phyloP scores from a whole-genome alignment of 306 rosid genomes.

The Dryas drummondii region DNA sequence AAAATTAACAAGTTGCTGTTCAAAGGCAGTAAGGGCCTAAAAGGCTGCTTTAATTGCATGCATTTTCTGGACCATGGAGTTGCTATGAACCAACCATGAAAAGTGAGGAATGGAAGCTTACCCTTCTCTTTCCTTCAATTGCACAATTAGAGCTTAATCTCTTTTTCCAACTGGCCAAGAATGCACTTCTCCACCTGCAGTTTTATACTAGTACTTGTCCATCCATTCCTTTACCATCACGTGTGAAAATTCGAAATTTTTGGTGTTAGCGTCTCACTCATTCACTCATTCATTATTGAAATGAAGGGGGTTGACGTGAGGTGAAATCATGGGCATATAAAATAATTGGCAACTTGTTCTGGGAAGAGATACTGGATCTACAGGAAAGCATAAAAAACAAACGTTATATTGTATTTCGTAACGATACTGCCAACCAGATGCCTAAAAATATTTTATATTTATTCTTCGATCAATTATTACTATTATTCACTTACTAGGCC shows the following conservation, averaged over 20 bases:
- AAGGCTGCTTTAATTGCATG: neutral
- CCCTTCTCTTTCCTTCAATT: slow-evolving; percentile 8
- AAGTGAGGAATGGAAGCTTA: slow-evolving; percentile 14
- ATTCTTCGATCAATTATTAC: too few species aligned
- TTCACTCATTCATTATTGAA: slow-evolving; percentile 3
- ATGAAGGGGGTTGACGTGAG: slow-evolving; percentile 9
- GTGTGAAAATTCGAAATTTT: neutral
- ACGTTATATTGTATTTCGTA: neutral
- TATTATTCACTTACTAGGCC: neutral
- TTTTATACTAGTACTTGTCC: neutral
- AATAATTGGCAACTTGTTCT: slow-evolving; percentile 11
- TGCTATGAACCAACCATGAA: too few species aligned
- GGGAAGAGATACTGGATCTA: slow-evolving; percentile 17
- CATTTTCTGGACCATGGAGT: neutral
- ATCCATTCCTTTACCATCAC: neutral
- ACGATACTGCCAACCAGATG: slow-evolving; percentile 13
- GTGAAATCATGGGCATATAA: slow-evolving; percentile 12
- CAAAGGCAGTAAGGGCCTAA: too few species aligned
- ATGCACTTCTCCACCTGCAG: neutral
- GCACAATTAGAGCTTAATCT: neutral
- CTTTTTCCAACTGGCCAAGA: slow-evolving; percentile 4
- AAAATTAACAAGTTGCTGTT: too few species aligned
- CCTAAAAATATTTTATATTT: neutral
- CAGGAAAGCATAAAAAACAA: neutral
- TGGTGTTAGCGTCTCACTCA: too few species aligned